Percentiles rank a stretch among this genome's conserved stretches.
Conservation (phyloP, 768 basidiomycete genomes). For the Lentinus tigrinus region DNA sequence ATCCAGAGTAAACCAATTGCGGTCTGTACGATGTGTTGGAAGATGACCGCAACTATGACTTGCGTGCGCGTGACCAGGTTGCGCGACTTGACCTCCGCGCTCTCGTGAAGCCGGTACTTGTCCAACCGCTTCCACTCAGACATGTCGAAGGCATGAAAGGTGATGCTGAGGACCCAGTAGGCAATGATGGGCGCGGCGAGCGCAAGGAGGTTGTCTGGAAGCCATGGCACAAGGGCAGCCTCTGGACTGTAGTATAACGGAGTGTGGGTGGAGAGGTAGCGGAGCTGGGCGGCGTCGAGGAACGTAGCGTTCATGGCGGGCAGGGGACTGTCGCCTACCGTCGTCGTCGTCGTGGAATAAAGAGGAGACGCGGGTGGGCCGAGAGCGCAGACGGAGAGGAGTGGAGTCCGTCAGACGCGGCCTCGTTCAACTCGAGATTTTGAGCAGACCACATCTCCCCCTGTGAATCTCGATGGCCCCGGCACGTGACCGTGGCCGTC, state of each 20-base stretch:
- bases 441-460: not conserved
- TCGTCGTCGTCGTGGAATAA: not conserved
- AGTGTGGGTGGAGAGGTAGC: slow-evolving; percentile 20
- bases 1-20: slow-evolving; percentile 69
- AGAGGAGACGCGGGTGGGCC: not conserved
- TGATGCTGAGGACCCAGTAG: slow-evolving; percentile 80
- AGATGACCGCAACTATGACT: slow-evolving; percentile 77
- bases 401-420: not conserved
- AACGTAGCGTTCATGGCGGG: slow-evolving; percentile 24
- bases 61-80: slow-evolving; percentile 72
- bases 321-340: not conserved
- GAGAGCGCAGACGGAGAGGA: not conserved
- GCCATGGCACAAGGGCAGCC: slow-evolving; percentile 14
- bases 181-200: slow-evolving; percentile 72
- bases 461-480: not conserved
- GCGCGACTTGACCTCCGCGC: slow-evolving; percentile 67
- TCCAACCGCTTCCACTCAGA: slow-evolving; percentile 77
- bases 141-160: slow-evolving; percentile 84
- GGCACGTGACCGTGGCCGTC: not conserved
- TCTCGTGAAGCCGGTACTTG: slow-evolving; percentile 85
- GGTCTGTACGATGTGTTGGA: slow-evolving; percentile 89
- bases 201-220: slow-evolving; percentile 73
- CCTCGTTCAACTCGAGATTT: slow-evolving; percentile 4
- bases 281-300: slow-evolving; percentile 20
- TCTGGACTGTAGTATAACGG: slow-evolving; percentile 27